Evolutionary conservation across 345 rosid species (phyloP).

Genomic region (Orychophragmus violaceus): DNA sequence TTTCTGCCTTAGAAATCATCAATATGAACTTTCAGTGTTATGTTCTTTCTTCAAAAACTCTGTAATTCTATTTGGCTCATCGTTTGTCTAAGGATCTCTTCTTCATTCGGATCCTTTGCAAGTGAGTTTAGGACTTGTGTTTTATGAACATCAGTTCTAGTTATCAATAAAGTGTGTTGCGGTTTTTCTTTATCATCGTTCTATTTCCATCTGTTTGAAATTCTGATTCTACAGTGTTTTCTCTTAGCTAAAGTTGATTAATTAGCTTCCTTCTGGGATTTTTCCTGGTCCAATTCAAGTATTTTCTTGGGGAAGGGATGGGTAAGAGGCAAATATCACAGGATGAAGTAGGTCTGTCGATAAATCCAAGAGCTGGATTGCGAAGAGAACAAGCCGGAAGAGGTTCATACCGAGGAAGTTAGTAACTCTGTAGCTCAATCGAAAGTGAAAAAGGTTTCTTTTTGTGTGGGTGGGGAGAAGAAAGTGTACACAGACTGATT

Average conservation of each 20-base stretch:
- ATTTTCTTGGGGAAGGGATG: conserved; percentile 48
- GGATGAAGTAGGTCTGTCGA: conserved; percentile 79
- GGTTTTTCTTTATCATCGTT: no score
- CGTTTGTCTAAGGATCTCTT: no score
- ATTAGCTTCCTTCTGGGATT: conserved; percentile 3
- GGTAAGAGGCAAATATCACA: conserved; percentile 65
- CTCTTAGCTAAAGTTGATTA: conserved; percentile 9
- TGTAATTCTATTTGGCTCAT: no score
- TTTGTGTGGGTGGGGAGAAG: conserved; percentile 6
- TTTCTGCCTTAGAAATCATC: no score
- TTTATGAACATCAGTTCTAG: no score
- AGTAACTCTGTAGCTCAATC: conserved; percentile 31
- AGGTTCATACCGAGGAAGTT: conserved; percentile 95
- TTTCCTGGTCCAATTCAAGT: neutral
- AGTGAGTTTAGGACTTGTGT: no score
- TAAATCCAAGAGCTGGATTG: conserved; percentile 77
- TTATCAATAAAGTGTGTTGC: no score
- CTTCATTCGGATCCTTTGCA: no score
- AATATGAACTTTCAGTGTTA: no score
- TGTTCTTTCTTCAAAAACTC: no score
- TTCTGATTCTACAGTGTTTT: neutral
- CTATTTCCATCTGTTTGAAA: neutral
- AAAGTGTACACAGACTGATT: neutral
- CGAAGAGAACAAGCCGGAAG: conserved; percentile 93
- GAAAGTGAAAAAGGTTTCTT: neutral